phyloP scores from a whole-genome alignment of 148 eudicot genomes.

The Chenopodium berlandieri region DNA sequence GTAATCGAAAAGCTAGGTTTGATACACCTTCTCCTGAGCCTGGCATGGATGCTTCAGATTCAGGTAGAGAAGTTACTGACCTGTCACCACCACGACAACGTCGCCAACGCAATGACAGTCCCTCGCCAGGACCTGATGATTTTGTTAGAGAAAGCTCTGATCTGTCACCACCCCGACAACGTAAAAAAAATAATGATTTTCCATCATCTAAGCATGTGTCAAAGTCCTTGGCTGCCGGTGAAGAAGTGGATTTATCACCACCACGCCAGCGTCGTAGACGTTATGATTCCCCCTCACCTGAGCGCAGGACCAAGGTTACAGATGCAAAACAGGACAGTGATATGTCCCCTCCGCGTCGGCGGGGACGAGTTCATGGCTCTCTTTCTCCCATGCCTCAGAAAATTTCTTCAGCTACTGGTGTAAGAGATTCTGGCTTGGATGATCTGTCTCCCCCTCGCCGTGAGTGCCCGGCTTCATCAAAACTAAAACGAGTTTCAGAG shows the following conservation, averaged over 20 bases:
- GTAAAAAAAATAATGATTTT: constrained; percentile 30
- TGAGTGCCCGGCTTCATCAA: constrained; percentile 25
- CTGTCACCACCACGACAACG: constrained; percentile 49
- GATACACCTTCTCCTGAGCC: constrained; percentile 54
- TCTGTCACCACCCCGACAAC: constrained; percentile 39
- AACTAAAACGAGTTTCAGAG: constrained; percentile 20
- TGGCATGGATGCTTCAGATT: constrained; percentile 22
- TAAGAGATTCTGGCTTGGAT: constrained; percentile 10
- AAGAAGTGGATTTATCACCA: constrained; percentile 40
- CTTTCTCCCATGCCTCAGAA: constrained; percentile 19
- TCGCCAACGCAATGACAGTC: constrained; percentile 27
- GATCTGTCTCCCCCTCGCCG: constrained; percentile 59
- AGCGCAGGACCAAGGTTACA: constrained; percentile 16
- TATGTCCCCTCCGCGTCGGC: constrained; percentile 44
- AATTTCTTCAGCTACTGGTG: constrained; percentile 16
- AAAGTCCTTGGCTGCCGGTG: background rate
- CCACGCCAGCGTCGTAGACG: constrained; percentile 37
- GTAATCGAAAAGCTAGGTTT: constrained; percentile 35
- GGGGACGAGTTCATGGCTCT: constrained; percentile 5
- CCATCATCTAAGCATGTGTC: constrained; percentile 37
- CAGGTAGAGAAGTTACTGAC: constrained; percentile 35
- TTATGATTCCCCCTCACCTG: constrained; percentile 37
- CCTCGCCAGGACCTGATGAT: constrained; percentile 25
- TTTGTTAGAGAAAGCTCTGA: constrained; percentile 5
- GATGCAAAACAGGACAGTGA: constrained; percentile 26